Percentiles rank a stretch among this genome's conserved stretches.
phyloP scores from a whole-genome alignment of 306 rosid species.

The Lablab purpureus region DNA sequence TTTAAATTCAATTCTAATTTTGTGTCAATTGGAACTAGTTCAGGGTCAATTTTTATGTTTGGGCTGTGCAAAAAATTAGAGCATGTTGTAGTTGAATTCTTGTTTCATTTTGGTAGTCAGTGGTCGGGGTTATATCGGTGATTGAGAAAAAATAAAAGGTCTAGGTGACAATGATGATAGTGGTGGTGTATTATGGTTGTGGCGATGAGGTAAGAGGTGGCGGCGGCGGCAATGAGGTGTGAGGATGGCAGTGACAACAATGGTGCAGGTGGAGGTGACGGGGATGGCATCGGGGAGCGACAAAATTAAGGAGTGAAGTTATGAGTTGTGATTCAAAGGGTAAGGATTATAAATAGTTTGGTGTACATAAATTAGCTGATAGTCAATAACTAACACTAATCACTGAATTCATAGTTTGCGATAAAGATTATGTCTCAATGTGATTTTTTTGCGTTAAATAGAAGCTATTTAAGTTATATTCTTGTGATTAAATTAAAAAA shows the following conservation, averaged over 20 bases:
- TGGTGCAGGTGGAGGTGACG: background rate
- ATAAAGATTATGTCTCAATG: too few relatives aligned
- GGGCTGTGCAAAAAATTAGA: background rate
- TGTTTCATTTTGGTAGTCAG: background rate
- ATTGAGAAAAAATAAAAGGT: background rate
- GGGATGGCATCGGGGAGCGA: background rate
- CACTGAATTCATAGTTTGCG: too few relatives aligned
- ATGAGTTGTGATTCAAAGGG: background rate
- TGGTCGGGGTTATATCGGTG: background rate
- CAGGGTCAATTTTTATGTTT: background rate
- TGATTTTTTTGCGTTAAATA: too few relatives aligned
- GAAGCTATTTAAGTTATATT: too few relatives aligned
- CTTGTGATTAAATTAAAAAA: too few relatives aligned
- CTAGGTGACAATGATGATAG: background rate
- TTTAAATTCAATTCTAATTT: background rate
- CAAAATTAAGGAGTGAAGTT: background rate
- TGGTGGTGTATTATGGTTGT: background rate
- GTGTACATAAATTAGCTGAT: too few relatives aligned
- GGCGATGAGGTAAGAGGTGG: background rate
- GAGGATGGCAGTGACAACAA: background rate
- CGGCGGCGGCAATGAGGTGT: background rate
- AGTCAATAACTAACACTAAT: too few relatives aligned
- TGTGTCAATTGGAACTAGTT: background rate
- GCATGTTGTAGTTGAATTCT: background rate
- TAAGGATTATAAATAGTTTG: background rate